Base-by-base conservation (phyloP, 2,329 filamentous ascomycete genomes). In the Colletotrichum filicis region DNA sequence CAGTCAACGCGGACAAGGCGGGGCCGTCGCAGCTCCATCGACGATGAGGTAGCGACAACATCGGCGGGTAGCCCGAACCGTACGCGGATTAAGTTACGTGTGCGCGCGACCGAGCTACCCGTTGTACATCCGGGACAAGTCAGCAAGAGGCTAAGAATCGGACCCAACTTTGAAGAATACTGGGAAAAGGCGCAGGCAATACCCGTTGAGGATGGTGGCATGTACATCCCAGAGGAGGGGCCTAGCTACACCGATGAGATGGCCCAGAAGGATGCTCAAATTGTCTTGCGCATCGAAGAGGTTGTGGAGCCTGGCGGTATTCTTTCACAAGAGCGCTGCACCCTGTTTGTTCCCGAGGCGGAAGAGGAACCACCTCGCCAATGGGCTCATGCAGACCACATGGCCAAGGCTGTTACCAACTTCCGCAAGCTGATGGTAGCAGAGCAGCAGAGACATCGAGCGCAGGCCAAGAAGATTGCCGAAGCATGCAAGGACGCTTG, bases 351-450 rank as follows among this genome's bases (percentile, higher is more conserved):
- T 22, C 93, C 94, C 0, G 94, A 97, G 75, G 86, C 91, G 14
- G 85, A 85, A 73, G 92, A 94, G 69, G 93, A 97, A 77, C 94
- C 94, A 0, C 89, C 91, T 0, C 88, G 89, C 65, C 94, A 97
- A 78, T 98, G 94, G 86, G 92, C 93, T n/a, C 95, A 97, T 76
- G 89, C 91, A 79, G 95, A 98, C 79, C 94, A 98, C 79, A 87
- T 98, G 66, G 87, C 93, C 58, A 92, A 92, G 59, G 95, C 97
- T 74, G 92, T 93, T 71, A 80, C 92, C 14, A 93, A 95, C 77
- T 96, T 98, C 77, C 91, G 94, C 60, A 93, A 92, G 77, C 87
- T 98, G 46, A 90, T 98, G 84, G 83, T 92, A 3, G 90, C 91
- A 70, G 97, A 99, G 81, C 93, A 95, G 76, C 90, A 90, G 75